Evolutionary conservation across 2,329 filamentous ascomycete species (phyloP).

Genomic region (Curvularia lunata): DNA sequence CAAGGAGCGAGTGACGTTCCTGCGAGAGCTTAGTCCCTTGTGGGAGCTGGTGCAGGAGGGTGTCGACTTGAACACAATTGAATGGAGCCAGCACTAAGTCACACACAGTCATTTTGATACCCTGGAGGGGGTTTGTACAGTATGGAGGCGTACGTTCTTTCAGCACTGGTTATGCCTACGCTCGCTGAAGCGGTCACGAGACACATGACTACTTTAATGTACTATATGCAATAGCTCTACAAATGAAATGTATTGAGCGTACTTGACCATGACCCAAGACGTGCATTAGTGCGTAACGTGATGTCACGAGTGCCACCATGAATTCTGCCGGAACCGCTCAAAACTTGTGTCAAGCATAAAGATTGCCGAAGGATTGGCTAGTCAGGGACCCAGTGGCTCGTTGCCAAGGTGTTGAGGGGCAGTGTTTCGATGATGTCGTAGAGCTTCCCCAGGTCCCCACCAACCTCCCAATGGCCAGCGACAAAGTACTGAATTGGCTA

Average conservation of each 20-base stretch:
- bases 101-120: slow-evolving; percentile 18
- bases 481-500: slow-evolving; percentile 92
- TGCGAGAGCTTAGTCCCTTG: slow-evolving; percentile 91
- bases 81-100: slow-evolving; percentile 93
- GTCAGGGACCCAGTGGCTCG: neutral
- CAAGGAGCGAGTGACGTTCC: slow-evolving; percentile 84
- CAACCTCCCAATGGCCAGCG: slow-evolving; percentile 68
- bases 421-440: slow-evolving; percentile 7
- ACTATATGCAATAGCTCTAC: slow-evolving; percentile 16
- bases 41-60: slow-evolving; percentile 99
- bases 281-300: neutral
- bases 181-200: slow-evolving; percentile 36
- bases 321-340: neutral
- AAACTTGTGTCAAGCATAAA: neutral
- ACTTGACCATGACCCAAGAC: neutral
- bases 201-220: slow-evolving; percentile 29
- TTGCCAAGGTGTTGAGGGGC: slow-evolving; percentile 32
- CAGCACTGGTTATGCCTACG: slow-evolving; percentile 22
- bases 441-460: slow-evolving; percentile 8
- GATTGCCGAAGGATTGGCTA: neutral
- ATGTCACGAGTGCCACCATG: neutral
- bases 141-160: slow-evolving; percentile 23
- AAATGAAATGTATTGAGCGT: slow-evolving; percentile 12
- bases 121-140: slow-evolving; percentile 29
- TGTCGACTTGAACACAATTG: slow-evolving; percentile 91